Conservation (phyloP, 192 early-diverging fungal species). For the Chytriomyces sp. region DNA sequence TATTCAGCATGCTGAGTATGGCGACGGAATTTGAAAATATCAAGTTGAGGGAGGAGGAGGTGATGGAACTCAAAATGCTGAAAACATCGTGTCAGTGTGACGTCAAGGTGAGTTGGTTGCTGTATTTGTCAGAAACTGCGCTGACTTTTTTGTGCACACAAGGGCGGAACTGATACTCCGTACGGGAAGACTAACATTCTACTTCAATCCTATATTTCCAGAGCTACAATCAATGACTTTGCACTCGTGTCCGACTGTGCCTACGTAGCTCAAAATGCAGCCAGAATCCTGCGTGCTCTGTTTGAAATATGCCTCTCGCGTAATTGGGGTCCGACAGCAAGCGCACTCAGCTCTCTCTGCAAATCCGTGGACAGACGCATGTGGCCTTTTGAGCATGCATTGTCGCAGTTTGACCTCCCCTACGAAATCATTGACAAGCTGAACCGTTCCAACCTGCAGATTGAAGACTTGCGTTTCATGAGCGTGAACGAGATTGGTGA, state of each 20-base stretch:
- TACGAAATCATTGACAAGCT: slow-evolving; percentile 74
- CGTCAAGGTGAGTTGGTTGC: slow-evolving; percentile 66
- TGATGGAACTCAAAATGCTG: slow-evolving; percentile 75
- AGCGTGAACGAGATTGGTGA: slow-evolving; percentile 80
- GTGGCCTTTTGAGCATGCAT: slow-evolving; percentile 91
- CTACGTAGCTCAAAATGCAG: slow-evolving; percentile 94
- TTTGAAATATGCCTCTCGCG: slow-evolving; percentile 94
- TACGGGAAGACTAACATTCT: slow-evolving; percentile 94
- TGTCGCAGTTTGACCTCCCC: slow-evolving; percentile 82
- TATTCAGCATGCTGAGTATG: slow-evolving; percentile 81
- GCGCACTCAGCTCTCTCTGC: slow-evolving; percentile 78
- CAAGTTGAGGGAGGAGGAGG: slow-evolving; percentile 87
- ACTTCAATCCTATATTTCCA: slow-evolving; percentile 84
- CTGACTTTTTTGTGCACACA: neutral
- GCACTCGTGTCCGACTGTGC: slow-evolving; percentile 90
- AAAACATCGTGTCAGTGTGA: slow-evolving; percentile 78
- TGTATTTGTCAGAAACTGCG: neutral
- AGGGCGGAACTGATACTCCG: slow-evolving; percentile 79
- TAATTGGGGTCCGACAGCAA: slow-evolving; percentile 83
- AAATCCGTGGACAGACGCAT: slow-evolving; percentile 84
- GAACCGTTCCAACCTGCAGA: slow-evolving; percentile 57
- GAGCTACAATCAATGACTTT: slow-evolving; percentile 84
- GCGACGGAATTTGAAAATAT: slow-evolving; percentile 96
- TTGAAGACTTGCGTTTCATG: slow-evolving; percentile 86
- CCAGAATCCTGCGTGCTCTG: slow-evolving; percentile 88